Conservation (phyloP, 2,329 filamentous ascomycete genomes). For the Fusarium mangiferae region DNA sequence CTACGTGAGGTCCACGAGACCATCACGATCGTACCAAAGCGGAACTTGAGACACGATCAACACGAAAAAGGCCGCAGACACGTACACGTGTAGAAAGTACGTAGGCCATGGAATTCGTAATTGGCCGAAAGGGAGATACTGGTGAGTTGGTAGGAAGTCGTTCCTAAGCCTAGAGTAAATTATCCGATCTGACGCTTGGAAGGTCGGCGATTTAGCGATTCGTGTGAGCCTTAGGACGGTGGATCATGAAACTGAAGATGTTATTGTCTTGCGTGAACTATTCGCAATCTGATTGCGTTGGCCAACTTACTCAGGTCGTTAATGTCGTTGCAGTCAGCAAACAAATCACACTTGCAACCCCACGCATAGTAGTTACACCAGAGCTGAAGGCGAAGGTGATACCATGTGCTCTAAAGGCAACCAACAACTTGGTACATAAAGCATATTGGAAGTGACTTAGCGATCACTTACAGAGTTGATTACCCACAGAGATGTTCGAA, state of each 20-base stretch:
- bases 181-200: not conserved
- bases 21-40: slow-evolving; percentile 23
- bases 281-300: not conserved
- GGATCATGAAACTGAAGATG: not conserved
- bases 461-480: not conserved
- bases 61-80: slow-evolving; percentile 7
- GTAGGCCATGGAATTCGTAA: not conserved
- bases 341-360: not conserved
- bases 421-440: not conserved
- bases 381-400: not conserved
- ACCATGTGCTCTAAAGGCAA: not conserved
- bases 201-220: not conserved
- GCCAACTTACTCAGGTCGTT: not conserved
- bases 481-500: not conserved
- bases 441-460: not conserved
- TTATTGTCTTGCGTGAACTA: not conserved
- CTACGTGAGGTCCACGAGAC: slow-evolving; percentile 29
- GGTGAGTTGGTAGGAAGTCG: not conserved
- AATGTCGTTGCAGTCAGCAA: not conserved
- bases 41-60: slow-evolving; percentile 25
- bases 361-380: not conserved
- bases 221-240: not conserved
- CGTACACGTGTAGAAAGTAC: slow-evolving; percentile 27
- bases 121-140: not conserved
- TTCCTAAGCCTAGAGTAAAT: not conserved